These are phyloP conservation scores for Candida easanensis DNA, from an alignment of 805 yeast species.

Conservation along the genomic window DNA sequence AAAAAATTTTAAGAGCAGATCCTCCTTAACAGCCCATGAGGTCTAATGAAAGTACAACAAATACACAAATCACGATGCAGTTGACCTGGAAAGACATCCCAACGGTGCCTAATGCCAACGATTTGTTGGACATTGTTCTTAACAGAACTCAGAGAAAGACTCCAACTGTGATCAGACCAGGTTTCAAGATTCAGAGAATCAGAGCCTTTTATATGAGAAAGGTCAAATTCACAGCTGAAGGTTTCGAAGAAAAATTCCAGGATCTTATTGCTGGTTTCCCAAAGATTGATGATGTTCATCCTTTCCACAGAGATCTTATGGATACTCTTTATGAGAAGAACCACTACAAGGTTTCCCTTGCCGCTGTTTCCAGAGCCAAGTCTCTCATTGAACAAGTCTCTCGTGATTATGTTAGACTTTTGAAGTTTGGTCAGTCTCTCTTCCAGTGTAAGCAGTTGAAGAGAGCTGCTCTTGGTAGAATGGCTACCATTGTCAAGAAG, in stretches of 20 bases:
- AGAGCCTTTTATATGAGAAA: slow-evolving; percentile 98
- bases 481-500: slow-evolving; percentile 97
- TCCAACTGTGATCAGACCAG: slow-evolving; percentile 97
- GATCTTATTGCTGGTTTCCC: slow-evolving; percentile 90
- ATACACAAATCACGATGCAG: slow-evolving; percentile 51
- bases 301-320: slow-evolving; percentile 97
- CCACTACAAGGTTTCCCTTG: slow-evolving; percentile 94
- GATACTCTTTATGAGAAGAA: slow-evolving; percentile 97
- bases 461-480: slow-evolving; percentile 98
- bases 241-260: slow-evolving; percentile 88
- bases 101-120: slow-evolving; percentile 87
- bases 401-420: slow-evolving; percentile 89
- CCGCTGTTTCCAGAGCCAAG: slow-evolving; percentile 92
- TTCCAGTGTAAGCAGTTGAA: slow-evolving; percentile 98
- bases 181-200: slow-evolving; percentile 93
- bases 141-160: slow-evolving; percentile 98
- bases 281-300: slow-evolving; percentile 94
- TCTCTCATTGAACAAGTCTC: slow-evolving; percentile 93
- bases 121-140: slow-evolving; percentile 91
- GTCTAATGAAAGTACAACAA: not conserved
- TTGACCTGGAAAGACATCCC: slow-evolving; percentile 98
- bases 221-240: slow-evolving; percentile 94
- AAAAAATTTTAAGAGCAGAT: slow-evolving; percentile 9
- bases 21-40: not conserved
- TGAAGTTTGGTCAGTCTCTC: slow-evolving; percentile 95